phyloP scores from a whole-genome alignment of 177 flowering plant species.

The Tripterygium wilfordii region DNA sequence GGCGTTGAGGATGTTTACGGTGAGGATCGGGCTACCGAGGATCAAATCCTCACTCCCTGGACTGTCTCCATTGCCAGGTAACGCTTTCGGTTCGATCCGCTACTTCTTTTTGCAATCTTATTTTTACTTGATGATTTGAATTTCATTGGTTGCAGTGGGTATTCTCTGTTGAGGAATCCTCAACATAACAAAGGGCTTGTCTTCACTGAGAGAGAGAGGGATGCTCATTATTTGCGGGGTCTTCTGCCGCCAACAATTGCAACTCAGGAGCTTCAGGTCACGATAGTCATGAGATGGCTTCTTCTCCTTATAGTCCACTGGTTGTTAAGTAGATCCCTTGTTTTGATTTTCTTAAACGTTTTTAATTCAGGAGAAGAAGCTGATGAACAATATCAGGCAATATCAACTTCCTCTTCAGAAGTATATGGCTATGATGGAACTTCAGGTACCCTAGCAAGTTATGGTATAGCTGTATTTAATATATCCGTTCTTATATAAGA shows the following conservation, averaged over 20 bases:
- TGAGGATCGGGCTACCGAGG: conserved; percentile 77
- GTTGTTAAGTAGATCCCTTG: not conserved
- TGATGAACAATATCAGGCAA: conserved; percentile 63
- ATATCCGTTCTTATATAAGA: too few species aligned
- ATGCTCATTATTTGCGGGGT: conserved; percentile 85
- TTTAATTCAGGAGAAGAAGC: conserved; percentile 52
- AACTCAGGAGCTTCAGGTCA: conserved; percentile 79
- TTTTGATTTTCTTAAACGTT: not conserved
- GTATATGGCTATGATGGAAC: conserved; percentile 86
- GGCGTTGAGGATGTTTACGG: conserved; percentile 82
- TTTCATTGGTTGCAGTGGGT: conserved; percentile 55
- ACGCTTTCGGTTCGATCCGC: not conserved
- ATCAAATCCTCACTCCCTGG: conserved; percentile 81
- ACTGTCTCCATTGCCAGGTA: conserved; percentile 75
- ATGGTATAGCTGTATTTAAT: too few species aligned
- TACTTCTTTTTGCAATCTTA: not conserved
- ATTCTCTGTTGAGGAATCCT: conserved; percentile 77
- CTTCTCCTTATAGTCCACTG: too few species aligned
- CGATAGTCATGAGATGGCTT: too few species aligned
- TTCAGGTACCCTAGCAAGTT: conserved; percentile 62
- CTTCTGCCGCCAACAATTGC: conserved; percentile 73
- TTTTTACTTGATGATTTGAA: not conserved
- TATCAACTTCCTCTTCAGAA: conserved; percentile 82
- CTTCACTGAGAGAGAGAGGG: conserved; percentile 77
- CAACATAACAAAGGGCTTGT: conserved; percentile 88